phyloP scores from a whole-genome alignment of 371 early-diverging fungal species.

The Mucor racemosus region DNA sequence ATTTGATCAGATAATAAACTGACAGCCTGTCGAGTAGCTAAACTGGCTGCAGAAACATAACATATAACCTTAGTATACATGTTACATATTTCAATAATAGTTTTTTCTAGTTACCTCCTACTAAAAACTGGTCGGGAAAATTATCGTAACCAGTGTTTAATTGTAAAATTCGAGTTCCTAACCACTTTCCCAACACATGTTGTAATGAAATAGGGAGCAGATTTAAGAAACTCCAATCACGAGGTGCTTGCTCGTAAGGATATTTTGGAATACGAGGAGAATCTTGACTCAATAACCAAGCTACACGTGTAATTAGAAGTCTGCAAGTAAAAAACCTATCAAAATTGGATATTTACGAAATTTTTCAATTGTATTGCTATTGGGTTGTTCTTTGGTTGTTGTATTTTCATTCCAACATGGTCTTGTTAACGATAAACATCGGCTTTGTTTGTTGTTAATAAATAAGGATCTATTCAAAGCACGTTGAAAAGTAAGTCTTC shows the following conservation, averaged over 20 bases:
- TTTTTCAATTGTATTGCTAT: conserved; percentile 4
- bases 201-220: conserved; percentile 53
- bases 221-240: conserved; percentile 47
- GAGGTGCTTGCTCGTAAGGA: conserved; percentile 52
- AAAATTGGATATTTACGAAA: conserved; percentile 23
- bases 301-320: conserved; percentile 26
- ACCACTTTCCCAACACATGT: conserved; percentile 48
- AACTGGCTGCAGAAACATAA: conserved; percentile 35
- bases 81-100: too few relatives aligned
- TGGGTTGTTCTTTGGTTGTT: not conserved
- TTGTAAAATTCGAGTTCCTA: conserved; percentile 53
- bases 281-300: conserved; percentile 54
- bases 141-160: conserved; percentile 57
- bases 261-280: conserved; percentile 56
- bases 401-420: conserved; percentile 4
- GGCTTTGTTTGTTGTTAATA: not conserved
- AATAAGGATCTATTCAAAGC: not conserved
- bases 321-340: not conserved
- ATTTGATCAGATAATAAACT: conserved; percentile 41
- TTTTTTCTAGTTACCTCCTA: conserved; percentile 49
- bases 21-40: conserved; percentile 52
- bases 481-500: not conserved
- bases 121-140: conserved; percentile 65
- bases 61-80: too few relatives aligned
- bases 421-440: not conserved